Evolutionary conservation across 2,329 filamentous ascomycete species (phyloP), one percentile per base, ranked within the genome.

Genomic region (Ceratocystis lukuohia): DNA sequence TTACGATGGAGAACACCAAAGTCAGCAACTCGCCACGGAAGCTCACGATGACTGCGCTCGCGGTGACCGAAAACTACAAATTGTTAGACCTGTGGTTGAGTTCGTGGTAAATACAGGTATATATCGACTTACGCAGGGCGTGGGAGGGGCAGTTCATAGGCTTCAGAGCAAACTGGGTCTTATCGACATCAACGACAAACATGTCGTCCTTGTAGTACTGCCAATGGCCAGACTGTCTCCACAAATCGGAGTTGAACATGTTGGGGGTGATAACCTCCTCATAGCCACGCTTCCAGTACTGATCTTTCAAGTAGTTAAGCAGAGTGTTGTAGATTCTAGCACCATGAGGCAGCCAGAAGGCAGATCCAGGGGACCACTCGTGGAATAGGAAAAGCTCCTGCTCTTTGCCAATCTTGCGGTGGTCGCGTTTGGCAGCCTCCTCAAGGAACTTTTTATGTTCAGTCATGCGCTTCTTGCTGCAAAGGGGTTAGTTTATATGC

Each of bases 81-180:
- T 30, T 46, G 50, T 68, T 48, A 66, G 65, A 41, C 33, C 12
- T 3, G 37, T 28, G 17, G 37, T 53, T 44, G 5, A 6, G 25
- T 10, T 5, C 1, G 10, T 41, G 12, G 12, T 41, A 30, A 15
- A 28, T 17, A 37, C n/a, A 17, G 10, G n/a, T 10, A 8, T 22
- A 46, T 4, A 37, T 20, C 2, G n/a, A 59, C 67, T 28, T 69
- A 69, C 68, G 67, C 6, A 70, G 79, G 76, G 89, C 95, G 77
- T 97, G 93, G 33, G 91, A 91, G 3, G 94, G 94, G 77, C 94
- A 99, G 79, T 97, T 97, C 94, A 97, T 97, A 33, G 93, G 93
- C 79, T 97, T 97, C 64, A 97, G 79, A 17, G 86, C 91, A 68
- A 76, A 78, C 61, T 74, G 73, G 70, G 77, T 88, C 80, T 96